Base-by-base conservation (phyloP, 108 stramenopile species). In the Conticribra weissflogii region DNA sequence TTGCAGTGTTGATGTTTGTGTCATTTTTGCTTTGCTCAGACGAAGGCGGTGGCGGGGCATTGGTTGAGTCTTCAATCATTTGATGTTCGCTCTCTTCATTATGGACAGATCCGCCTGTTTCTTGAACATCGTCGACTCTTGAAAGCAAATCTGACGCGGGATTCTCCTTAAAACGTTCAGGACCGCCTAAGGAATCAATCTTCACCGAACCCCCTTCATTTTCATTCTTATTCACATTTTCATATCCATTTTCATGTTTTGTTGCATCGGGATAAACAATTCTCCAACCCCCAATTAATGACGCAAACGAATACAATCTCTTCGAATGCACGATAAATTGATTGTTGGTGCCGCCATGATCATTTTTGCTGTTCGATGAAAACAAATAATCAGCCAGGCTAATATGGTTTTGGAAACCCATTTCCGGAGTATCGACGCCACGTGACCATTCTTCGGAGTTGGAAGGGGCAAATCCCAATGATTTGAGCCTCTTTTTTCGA, bases 381-480 rank as follows among this genome's bases (percentile, higher is more conserved):
- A n/a, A n/a, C n/a, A n/a, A n/a, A n/a, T n/a, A n/a, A n/a, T n/a
- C n/a, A n/a, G n/a, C n/a, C n/a, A n/a, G n/a, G n/a, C n/a, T 27
- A 5, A 28, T 14, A 7, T 3, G 28, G 29, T 7, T 53, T 44
- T 25, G 45, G 8, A 60, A 21, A 9, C 22, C 50, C 49, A 22
- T 36, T n/a, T 23, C 36, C 54, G 24, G 53, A 16, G 33, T 0
- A 27, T 41, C 28, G 14, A 60, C 55, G 2, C 60, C 60, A 21
- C 68, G 54, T n/a, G 56, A 56, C 76, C 76, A 77, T 50, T 77
- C 76, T 0, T 12, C 16, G 27, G 76, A 41, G 25, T 67, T 21
- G 12, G 69, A 29, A n/a, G 77, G 77, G 1, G 77, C 69, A 66
- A 78, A 78, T 23, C 77, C 77, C 1, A 78, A 51, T 8, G 69